phyloP scores from a whole-genome alignment of 1,284 basidiomycete species.

The Cutaneotrichosporon sp. region DNA sequence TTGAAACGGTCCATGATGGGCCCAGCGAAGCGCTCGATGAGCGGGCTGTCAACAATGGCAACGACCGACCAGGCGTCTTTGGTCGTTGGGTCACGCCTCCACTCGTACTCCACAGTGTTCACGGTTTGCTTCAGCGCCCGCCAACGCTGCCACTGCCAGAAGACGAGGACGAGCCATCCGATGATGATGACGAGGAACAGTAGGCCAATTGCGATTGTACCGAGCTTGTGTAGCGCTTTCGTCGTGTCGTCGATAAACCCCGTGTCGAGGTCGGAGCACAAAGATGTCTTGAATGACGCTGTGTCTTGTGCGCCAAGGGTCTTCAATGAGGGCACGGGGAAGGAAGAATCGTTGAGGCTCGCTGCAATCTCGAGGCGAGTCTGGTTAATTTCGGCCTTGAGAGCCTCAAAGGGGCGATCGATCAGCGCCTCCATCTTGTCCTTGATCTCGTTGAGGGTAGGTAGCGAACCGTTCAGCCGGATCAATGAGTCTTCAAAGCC shows the following conservation, averaged over 20 bases:
- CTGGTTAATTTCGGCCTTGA: slow-evolving; percentile 81
- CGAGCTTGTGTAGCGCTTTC: slow-evolving; percentile 65
- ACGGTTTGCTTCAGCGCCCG: slow-evolving; percentile 34
- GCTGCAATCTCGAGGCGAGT: slow-evolving; percentile 63
- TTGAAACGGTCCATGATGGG: slow-evolving; percentile 25
- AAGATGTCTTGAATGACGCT: slow-evolving; percentile 23
- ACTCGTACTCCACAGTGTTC: slow-evolving; percentile 34
- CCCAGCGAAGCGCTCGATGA: slow-evolving; percentile 38
- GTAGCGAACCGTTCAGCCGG: slow-evolving; percentile 72
- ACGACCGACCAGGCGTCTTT: slow-evolving; percentile 40
- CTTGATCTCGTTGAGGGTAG: slow-evolving; percentile 71
- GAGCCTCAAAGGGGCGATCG: slow-evolving; percentile 73
- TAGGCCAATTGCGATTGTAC: slow-evolving; percentile 69
- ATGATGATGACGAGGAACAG: slow-evolving; percentile 51
- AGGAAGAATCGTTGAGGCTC: slow-evolving; percentile 61
- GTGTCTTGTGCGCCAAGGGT: slow-evolving; percentile 24
- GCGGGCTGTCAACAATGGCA: slow-evolving; percentile 44
- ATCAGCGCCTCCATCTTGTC: slow-evolving; percentile 66
- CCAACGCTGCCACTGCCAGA: slow-evolving; percentile 48
- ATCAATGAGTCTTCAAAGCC: slow-evolving; percentile 67
- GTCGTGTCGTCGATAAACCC: slow-evolving; percentile 78
- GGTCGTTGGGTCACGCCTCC: slow-evolving; percentile 10
- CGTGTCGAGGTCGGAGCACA: slow-evolving; percentile 72
- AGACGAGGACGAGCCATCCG: slow-evolving; percentile 38
- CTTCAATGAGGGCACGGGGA: slow-evolving; percentile 60